Evolutionary conservation across 2,329 filamentous ascomycete genomes (phyloP), one percentile per base, ranked within the genome.

Genomic region (Apiospora aurea): DNA sequence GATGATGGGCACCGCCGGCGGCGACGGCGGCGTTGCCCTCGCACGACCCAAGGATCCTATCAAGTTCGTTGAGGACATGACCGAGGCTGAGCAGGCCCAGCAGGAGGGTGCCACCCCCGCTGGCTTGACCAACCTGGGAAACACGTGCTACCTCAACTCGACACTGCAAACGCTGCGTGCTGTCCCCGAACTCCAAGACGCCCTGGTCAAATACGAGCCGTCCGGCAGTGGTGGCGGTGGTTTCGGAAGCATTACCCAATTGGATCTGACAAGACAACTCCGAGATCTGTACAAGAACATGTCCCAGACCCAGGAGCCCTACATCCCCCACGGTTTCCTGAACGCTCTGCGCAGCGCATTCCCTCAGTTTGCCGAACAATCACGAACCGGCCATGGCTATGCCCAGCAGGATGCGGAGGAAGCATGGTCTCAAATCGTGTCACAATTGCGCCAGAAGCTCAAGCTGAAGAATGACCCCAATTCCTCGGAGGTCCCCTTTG

Each of bases 391-490:
- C 29, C 87, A 92, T 72, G 95, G 94, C 8, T 98, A 92, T 79
- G 95, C 96, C n/a, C 96, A 99, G 83, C 96, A 99, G 83, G 96
- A 99, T 84, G 96, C 96, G 0, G 96, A 99, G 82, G 96, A 99
- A 82, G 96, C 96, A 67, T 99, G 96, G 95, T 96, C 96, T 26
- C 96, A 98, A 80, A 97, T 99, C 74, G 85, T 99, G 7, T 91
- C 93, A 64, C 93, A 96, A 79, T 85, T 99, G 49, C 91, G 93
- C 74, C 89, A 93, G 78, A 96, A 94, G 80, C 84, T 98, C 69
- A 92, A 90, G 79, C 83, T 93, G 75, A 91, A 89, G 77, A 87
- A 88, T 11, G 80, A 80, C 0, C 82, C 84, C 26, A 83, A 83
- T 24, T 82, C 85, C 2, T 80, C 85, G 2, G 87, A 91, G 2